Percentiles rank a stretch among this genome's conserved stretches.
Evolutionary conservation across 345 rosid genomes (phyloP).

Genomic region (Euphorbia peplus): DNA sequence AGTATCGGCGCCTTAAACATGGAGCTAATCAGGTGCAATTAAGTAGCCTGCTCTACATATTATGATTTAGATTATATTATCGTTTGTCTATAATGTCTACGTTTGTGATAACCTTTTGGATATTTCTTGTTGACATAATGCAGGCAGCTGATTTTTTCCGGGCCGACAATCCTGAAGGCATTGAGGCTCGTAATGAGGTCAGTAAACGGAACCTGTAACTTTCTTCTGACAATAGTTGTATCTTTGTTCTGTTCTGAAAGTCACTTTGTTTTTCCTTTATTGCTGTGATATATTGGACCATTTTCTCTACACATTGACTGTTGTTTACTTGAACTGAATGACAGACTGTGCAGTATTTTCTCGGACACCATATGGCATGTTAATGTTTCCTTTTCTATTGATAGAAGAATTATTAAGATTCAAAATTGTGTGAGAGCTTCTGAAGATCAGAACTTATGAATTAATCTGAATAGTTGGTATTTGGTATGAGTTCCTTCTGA

Average conservation of each 20-base stretch:
- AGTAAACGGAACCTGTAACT: slow-evolving; percentile 14
- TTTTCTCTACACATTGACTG: neutral
- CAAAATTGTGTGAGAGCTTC: neutral
- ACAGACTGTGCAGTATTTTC: neutral
- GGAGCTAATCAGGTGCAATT: slow-evolving; percentile 80
- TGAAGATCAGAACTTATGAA: neutral
- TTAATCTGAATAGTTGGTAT: neutral
- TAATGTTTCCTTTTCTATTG: neutral
- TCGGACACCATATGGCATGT: neutral
- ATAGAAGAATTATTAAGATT: slow-evolving; percentile 7
- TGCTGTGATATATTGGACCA: neutral
- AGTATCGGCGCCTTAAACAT: slow-evolving; percentile 99
- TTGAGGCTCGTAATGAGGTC: slow-evolving; percentile 99
- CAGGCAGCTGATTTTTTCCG: slow-evolving; percentile 98
- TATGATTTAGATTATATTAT: neutral
- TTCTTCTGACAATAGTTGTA: neutral
- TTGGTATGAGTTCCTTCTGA: neutral
- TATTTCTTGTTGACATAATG: slow-evolving; percentile 21
- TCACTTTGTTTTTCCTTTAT: neutral
- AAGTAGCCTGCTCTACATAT: neutral
- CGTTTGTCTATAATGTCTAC: neutral
- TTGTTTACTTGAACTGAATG: slow-evolving; percentile 7
- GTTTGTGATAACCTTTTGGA: neutral
- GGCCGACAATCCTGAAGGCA: slow-evolving; percentile 93
- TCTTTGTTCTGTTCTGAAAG: slow-evolving; percentile 6